Evolutionary conservation across 2,329 filamentous ascomycete species (phyloP).

Genomic region (Microcyclospora tardicrescens): DNA sequence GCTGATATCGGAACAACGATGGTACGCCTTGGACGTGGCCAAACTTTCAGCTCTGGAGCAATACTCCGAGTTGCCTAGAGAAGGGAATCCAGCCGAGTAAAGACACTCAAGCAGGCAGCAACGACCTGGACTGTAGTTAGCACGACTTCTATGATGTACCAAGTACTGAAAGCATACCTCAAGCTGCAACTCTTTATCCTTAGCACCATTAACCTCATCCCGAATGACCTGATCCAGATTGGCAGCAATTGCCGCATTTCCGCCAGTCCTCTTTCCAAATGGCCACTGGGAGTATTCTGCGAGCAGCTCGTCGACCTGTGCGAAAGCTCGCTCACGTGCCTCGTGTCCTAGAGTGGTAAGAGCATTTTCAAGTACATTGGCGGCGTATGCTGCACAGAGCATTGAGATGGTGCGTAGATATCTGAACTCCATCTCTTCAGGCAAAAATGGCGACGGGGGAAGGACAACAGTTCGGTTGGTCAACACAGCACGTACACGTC

Average conservation of each 20-base stretch:
- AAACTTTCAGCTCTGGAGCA: too few species aligned
- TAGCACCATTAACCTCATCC: constrained; percentile 74
- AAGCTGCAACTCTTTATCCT: constrained; percentile 90
- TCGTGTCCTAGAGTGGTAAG: constrained; percentile 87
- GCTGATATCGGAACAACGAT: too few species aligned
- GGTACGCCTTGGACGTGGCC: too few species aligned
- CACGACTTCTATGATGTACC: constrained; percentile 1
- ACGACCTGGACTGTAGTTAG: constrained; percentile 47
- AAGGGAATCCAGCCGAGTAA: constrained; percentile 90
- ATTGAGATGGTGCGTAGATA: constrained; percentile 85
- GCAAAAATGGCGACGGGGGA: constrained; percentile 72
- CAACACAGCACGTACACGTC: constrained; percentile 81
- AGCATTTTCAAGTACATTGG: constrained; percentile 97
- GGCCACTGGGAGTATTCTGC: constrained; percentile 97
- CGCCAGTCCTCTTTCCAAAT: constrained; percentile 67
- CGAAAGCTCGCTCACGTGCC: constrained; percentile 84
- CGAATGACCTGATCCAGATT: constrained; percentile 78
- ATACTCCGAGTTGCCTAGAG: constrained; percentile 42
- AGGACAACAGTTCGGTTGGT: constrained; percentile 91
- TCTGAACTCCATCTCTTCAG: constrained; percentile 87
- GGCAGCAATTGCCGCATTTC: constrained; percentile 73
- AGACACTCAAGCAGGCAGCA: constrained; percentile 90
- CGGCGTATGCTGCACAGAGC: constrained; percentile 96
- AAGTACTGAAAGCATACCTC: constrained; percentile 49
- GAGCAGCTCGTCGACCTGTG: constrained; percentile 89